phyloP scores from a whole-genome alignment of 2,329 filamentous ascomycete genomes.

The Colletotrichum phormii region DNA sequence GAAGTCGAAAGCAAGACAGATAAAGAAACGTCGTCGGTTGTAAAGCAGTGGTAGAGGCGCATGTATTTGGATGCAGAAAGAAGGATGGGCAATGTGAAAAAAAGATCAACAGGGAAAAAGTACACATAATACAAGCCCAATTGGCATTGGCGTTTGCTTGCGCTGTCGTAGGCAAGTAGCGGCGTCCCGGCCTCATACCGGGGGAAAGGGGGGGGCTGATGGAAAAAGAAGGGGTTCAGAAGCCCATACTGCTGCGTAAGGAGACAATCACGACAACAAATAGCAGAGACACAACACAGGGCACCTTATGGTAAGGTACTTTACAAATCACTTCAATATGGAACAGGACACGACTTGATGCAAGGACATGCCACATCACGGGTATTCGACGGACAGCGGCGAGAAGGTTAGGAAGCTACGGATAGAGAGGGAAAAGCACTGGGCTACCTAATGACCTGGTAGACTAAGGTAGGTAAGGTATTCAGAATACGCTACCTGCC shows the following conservation, averaged over 20 bases:
- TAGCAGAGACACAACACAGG: not conserved
- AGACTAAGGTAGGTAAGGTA: no score
- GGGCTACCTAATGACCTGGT: not conserved
- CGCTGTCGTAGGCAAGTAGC: not conserved
- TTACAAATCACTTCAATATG: not conserved
- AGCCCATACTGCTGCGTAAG: not conserved
- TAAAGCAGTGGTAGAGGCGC: not conserved
- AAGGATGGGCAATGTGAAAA: not conserved
- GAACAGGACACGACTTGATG: not conserved
- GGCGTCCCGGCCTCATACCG: not conserved
- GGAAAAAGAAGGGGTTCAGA: not conserved
- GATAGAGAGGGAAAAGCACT: not conserved
- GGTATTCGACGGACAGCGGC: not conserved
- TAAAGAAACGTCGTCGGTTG: not conserved
- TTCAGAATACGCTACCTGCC: not conserved
- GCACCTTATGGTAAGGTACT: no score
- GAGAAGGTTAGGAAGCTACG: not conserved
- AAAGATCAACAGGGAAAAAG: not conserved
- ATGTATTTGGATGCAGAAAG: not conserved
- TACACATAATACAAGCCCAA: not conserved
- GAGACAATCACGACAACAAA: not conserved
- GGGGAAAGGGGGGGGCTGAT: not conserved
- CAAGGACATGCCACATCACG: not conserved
- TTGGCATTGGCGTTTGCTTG: not conserved
- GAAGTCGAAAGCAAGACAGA: not conserved